Base-by-base conservation (phyloP, 75 land plant genomes). In the Pinus tabuliformis region DNA sequence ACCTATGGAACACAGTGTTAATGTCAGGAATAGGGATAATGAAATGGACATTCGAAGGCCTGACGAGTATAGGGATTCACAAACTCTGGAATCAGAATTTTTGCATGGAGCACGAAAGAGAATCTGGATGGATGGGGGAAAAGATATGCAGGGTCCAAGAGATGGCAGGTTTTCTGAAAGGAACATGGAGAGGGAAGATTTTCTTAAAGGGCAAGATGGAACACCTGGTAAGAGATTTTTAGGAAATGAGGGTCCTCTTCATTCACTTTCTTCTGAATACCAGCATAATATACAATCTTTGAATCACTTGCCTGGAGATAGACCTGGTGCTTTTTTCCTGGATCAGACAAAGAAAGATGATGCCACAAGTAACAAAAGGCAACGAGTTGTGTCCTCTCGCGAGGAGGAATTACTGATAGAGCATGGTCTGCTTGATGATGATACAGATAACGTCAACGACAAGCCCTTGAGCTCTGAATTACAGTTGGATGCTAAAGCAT, bases 391-490 rank as follows among this genome's bases (percentile, higher is more conserved):
- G 28, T 6, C 49, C 49, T 72, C 74, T 16, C 74, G 74, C 1
- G 74, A 72, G 74, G 74, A 72, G 74, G 74, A 72, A 56, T 16
- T 72, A 24, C 74, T 72, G 9, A 56, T 72, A 6, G 74, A 72
- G 26, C 74, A 72, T 72, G 74, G 74, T 2, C 74, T 72, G 7
- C 74, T 72, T 72, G 58, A 56, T 56, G 74, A 72, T 56, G 39
- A 17, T 12, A 16, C 33, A 72, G 74, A 56, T 22, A 49, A 12
- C 24, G 45, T 14, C 24, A 22, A 72, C 5, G 16, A 26, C 52
- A 30, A 22, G 14, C 18, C 58, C 9, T 52, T 52, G 11, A 5
- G 18, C 6, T 49, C 57, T 52, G 36, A 56, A 54, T 15, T 18
- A 39, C 21, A 6, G 49, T 39, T 5, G 3, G 22, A 66, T 66